phyloP scores from a whole-genome alignment of 805 yeast species.

The Kodamaea kaohsiungensis region DNA sequence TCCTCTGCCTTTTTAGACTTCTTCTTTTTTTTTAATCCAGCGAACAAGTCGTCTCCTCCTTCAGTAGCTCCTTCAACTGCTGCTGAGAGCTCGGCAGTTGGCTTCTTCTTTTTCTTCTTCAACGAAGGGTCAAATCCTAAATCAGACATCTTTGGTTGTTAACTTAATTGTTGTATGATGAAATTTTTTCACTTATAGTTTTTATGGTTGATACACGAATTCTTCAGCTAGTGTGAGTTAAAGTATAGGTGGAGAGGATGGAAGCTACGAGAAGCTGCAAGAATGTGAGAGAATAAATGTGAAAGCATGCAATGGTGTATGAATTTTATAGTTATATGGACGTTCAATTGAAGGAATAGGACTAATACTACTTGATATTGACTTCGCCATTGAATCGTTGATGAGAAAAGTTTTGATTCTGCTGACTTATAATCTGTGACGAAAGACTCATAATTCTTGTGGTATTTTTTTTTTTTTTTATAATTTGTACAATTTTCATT shows the following conservation, averaged over 20 bases:
- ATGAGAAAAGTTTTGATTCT: not conserved
- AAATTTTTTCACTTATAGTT: constrained; percentile 1
- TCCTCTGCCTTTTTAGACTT: constrained; percentile 57
- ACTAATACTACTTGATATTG: not conserved
- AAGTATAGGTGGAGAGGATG: not conserved
- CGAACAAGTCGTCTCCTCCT: constrained; percentile 58
- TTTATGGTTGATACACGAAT: constrained; percentile 4
- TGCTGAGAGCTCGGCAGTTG: constrained; percentile 29
- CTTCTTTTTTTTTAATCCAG: constrained; percentile 76
- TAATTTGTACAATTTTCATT: not conserved
- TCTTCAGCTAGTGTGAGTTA: not conserved
- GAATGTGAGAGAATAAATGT: not conserved
- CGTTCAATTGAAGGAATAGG: too few relatives aligned
- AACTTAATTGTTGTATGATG: not conserved
- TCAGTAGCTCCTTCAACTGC: constrained; percentile 35
- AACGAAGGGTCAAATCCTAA: constrained; percentile 74
- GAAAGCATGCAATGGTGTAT: too few relatives aligned
- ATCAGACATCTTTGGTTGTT: constrained; percentile 37
- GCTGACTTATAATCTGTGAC: not conserved
- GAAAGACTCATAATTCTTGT: not conserved
- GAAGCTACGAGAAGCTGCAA: not conserved
- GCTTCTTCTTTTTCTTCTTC: constrained; percentile 83
- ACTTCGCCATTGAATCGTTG: too few relatives aligned
- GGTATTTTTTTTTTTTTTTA: too few relatives aligned
- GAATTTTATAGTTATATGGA: too few relatives aligned